phyloP scores from a whole-genome alignment of 208 protist species.

The Wallacemonas sp. region DNA sequence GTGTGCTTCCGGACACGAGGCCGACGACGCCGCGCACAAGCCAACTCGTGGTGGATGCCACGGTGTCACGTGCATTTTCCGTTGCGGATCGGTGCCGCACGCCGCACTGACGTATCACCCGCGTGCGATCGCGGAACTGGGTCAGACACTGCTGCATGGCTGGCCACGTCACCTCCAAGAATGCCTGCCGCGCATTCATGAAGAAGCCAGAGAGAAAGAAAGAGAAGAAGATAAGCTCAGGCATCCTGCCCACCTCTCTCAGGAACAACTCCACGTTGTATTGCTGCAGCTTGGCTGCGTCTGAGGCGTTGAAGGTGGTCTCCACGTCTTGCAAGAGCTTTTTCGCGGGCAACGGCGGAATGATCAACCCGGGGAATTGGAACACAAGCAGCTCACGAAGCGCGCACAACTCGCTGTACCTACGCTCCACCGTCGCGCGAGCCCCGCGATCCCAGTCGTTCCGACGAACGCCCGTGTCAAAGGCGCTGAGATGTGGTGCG shows the following conservation, averaged over 20 bases:
- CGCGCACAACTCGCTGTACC: constrained; percentile 80
- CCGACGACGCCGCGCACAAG: constrained; percentile 56
- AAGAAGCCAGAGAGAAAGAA: constrained; percentile 75
- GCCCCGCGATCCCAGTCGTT: constrained; percentile 56
- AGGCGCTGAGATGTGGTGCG: constrained; percentile 35
- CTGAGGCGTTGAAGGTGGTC: constrained; percentile 59
- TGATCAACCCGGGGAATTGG: constrained; percentile 72
- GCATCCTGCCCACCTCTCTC: constrained; percentile 57
- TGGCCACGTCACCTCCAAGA: constrained; percentile 52
- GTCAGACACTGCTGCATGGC: constrained; percentile 37
- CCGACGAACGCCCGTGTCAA: constrained; percentile 43
- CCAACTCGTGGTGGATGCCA: constrained; percentile 55
- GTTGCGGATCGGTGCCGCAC: constrained; percentile 49
- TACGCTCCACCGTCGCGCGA: constrained; percentile 54
- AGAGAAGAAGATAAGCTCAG: constrained; percentile 79
- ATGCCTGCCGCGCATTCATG: constrained; percentile 65
- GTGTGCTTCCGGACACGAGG: constrained; percentile 28
- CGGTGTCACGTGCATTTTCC: constrained; percentile 41
- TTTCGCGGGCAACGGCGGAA: constrained; percentile 81
- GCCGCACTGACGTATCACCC: constrained; percentile 47
- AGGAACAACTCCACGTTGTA: constrained; percentile 69
- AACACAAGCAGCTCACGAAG: constrained; percentile 66
- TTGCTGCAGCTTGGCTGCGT: constrained; percentile 54
- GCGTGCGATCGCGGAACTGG: constrained; percentile 41
- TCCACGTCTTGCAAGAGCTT: constrained; percentile 56